Base-by-base conservation (phyloP, 371 early-diverging fungal species). In the Syncephalis plumigaleata region DNA sequence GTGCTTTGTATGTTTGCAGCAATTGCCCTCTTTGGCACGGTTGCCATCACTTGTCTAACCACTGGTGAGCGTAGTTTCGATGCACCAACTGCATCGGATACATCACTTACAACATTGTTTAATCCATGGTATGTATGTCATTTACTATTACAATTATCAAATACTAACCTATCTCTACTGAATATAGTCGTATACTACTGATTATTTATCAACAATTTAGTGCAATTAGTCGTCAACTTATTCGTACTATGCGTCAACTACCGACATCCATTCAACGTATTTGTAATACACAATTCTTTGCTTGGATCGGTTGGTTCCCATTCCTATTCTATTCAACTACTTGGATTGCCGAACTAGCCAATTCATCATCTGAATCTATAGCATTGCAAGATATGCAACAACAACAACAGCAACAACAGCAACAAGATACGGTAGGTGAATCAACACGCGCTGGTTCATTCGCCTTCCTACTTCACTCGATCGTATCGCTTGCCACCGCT, bases 281-380 rank as follows among this genome's bases (percentile, higher is more conserved):
- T 11, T 91, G 90, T 61, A 78, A 81, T 45, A 80, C 86, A 4
- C 93, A 93, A 54, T 80, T 93, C 47, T 87, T 84, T 65, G 75
- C 87, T 3, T 95, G 92, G 92, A 75, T 92, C 52, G 92, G 89
- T 9, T 91, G 92, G 90, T 95, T 95, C 55, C 91, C 93, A 2
- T 91, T 92, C 53, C 64, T 95, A 9, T 92, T 95, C 50, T 92
- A 91, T 57, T 73, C 81, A 8, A 82, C 84, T 0, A 79, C 82
- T 1, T 86, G 77, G 63, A 77, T 87, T 0, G 81, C 83, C 23
- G 77, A 79, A 47, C 75, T 71, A 55, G 59, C 20, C 42, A 59
- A 54, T 39, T 27, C 43, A 25, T 52, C n/a, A n/a, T n/a, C n/a
- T n/a, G n/a, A 25, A 11, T 37, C 22, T 47, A 55, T 22, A 46